These are phyloP conservation scores for Penicillium sp. DNA, from an alignment of 2,329 filamentous ascomycete species.

Conservation along the genomic window DNA sequence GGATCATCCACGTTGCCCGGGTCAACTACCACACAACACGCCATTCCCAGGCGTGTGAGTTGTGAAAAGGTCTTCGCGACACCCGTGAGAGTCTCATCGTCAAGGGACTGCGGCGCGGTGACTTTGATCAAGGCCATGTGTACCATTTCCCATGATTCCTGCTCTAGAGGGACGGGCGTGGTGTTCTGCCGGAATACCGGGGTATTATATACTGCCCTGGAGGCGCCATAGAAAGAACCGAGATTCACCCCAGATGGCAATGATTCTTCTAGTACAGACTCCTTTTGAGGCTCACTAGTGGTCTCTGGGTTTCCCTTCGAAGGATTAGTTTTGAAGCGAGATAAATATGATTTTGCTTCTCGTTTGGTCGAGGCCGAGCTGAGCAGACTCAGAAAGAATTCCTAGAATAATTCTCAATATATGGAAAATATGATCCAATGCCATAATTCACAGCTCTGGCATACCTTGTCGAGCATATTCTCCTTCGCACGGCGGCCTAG, in stretches of 20 bases:
- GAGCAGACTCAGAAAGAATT: slow-evolving; percentile 83
- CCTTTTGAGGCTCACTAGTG: slow-evolving; percentile 32
- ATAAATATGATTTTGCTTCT: slow-evolving; percentile 88
- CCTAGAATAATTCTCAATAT: slow-evolving; percentile 51
- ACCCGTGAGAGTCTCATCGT: slow-evolving; percentile 70
- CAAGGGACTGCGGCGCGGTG: slow-evolving; percentile 70
- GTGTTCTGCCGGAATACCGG: slow-evolving; percentile 63
- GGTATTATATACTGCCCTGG: slow-evolving; percentile 60
- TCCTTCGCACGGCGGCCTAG: slow-evolving; percentile 48
- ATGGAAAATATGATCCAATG: not conserved
- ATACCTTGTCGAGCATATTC: slow-evolving; percentile 49
- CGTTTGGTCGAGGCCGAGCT: slow-evolving; percentile 89
- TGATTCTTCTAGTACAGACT: slow-evolving; percentile 15
- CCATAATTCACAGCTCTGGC: not conserved
- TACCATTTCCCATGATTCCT: slow-evolving; percentile 53
- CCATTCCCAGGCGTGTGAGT: slow-evolving; percentile 77
- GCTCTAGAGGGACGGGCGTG: slow-evolving; percentile 44
- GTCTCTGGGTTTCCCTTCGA: slow-evolving; percentile 39
- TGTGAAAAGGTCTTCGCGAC: slow-evolving; percentile 84
- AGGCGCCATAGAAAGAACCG: slow-evolving; percentile 62
- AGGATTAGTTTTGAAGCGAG: slow-evolving; percentile 69
- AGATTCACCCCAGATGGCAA: slow-evolving; percentile 59
- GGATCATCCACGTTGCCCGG: slow-evolving; percentile 54
- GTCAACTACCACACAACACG: slow-evolving; percentile 82
- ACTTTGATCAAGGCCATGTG: slow-evolving; percentile 89